Conservation (phyloP, 1,284 basidiomycete species). For the Cystobasidium pallidum region DNA sequence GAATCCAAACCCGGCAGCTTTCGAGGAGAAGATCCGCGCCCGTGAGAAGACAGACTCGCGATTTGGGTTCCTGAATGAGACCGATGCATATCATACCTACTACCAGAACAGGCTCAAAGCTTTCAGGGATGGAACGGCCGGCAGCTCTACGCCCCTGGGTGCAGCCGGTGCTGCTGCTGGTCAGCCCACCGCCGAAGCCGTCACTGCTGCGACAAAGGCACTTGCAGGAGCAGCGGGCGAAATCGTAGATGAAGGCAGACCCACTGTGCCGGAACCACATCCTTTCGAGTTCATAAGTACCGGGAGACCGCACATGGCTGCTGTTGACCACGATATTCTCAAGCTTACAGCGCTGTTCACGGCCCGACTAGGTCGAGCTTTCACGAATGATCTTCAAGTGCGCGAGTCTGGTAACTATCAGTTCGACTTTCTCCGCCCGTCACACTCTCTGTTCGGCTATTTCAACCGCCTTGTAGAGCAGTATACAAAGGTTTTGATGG, state of each 20-base stretch:
- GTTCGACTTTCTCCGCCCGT: constrained; percentile 95
- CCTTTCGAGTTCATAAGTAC: constrained; percentile 75
- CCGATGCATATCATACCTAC: constrained; percentile 95
- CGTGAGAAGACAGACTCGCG: constrained; percentile 91
- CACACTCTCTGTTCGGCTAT: constrained; percentile 91
- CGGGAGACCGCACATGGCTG: constrained; percentile 84
- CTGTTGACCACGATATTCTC: constrained; percentile 72
- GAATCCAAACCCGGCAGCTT: constrained; percentile 81
- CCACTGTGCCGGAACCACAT: constrained; percentile 71
- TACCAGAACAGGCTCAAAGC: constrained; percentile 85
- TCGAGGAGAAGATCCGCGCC: constrained; percentile 94
- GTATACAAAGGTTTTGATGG: constrained; percentile 87
- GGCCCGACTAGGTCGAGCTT: constrained; percentile 83
- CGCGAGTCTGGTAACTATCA: constrained; percentile 94
- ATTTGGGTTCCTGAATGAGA: constrained; percentile 88
- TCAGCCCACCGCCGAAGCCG: constrained; percentile 29
- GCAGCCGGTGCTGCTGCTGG: constrained; percentile 46
- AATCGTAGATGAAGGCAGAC: constrained; percentile 56
- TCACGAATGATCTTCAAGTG: constrained; percentile 81
- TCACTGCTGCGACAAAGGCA: constrained; percentile 19
- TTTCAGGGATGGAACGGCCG: constrained; percentile 68
- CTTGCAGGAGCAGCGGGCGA: constrained; percentile 51
- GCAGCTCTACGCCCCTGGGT: constrained; percentile 42
- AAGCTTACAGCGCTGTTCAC: constrained; percentile 90
- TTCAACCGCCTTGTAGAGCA: constrained; percentile 98